Evolutionary conservation across 1,284 basidiomycete genomes (phyloP).

Genomic region (Entoloma clypeatum): DNA sequence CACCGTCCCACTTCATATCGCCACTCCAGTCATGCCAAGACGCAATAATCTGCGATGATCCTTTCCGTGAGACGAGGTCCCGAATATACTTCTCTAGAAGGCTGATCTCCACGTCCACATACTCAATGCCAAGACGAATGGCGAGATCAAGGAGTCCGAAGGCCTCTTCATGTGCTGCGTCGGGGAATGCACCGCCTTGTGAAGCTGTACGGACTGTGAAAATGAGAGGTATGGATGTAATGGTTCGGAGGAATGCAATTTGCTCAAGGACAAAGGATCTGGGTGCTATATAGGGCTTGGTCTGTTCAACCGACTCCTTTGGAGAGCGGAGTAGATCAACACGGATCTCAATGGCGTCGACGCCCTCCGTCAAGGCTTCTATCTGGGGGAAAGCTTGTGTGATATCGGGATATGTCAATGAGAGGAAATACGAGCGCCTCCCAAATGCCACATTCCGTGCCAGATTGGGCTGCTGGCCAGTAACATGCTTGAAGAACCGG

Average conservation of each 20-base stretch:
- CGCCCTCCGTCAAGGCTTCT: constrained; percentile 75
- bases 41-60: constrained; percentile 78
- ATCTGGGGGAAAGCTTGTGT: constrained; percentile 68
- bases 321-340: constrained; percentile 81
- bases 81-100: constrained; percentile 65
- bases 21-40: constrained; percentile 96
- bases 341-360: constrained; percentile 90
- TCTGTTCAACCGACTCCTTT: constrained; percentile 40
- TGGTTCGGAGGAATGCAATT: constrained; percentile 75
- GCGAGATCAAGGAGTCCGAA: constrained; percentile 79
- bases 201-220: constrained; percentile 87
- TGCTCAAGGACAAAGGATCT: constrained; percentile 78
- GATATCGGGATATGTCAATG: constrained; percentile 89
- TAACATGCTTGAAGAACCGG: constrained; percentile 88
- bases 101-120: constrained; percentile 88
- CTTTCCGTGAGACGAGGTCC: constrained; percentile 62
- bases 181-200: constrained; percentile 93
- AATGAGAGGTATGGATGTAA: constrained; percentile 82
- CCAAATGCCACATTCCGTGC: constrained; percentile 55
- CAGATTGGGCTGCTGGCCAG: constrained; percentile 69
- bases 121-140: constrained; percentile 85
- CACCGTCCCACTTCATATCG: constrained; percentile 76
- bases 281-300: constrained; percentile 62
- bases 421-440: constrained; percentile 84
- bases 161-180: constrained; percentile 70